Evolutionary conservation across 345 rosid genomes (phyloP), one percentile per base, ranked within the genome.

Genomic region (Theobroma cacao): DNA sequence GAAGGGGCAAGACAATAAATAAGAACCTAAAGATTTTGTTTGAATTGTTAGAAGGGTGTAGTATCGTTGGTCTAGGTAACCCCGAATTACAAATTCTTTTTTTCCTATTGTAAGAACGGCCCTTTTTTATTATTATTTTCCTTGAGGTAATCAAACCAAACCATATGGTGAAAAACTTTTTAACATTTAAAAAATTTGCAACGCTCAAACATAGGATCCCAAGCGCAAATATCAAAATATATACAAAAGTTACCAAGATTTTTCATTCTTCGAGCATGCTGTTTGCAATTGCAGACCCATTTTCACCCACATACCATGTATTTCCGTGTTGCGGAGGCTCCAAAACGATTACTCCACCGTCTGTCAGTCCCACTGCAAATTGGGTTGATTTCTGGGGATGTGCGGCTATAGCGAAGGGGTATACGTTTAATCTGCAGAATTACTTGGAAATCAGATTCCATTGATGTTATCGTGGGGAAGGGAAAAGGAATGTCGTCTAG

Each of bases 371-470:
- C 22, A 82, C 66, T 1, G 88, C 80, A 61, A 87, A 83, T 74
- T 89, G 90, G 79, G 75, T 74, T 28, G 92, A 85, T 62, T 77
- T 76, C 41, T 70, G 62, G 1, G 89, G 90, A 72, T 87, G 84
- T 20, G 89, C 89, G 5, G 86, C 81, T 47, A 86, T 73, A 14
- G 78, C 79, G 14, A 17, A 1, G 0, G 84, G 87, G 74, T 80
- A 83, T 20, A 60, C 83, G 3, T 77, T 69, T 5, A 47, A 14
- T 28, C 88, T 83, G 87, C 86, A 65, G 64, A 41, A n/a, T 15
- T 15, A 75, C 8, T 60, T n/a, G 38, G 64, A 38, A 41, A 58
- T 36, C 45, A 56, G 59, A 38, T 15, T 31, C 3, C 33, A 62
- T 62, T 67, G 26, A 24, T 66, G n/a, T n/a, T n/a, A n/a, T n/a